Evolutionary conservation across 305 asterid species (phyloP).

Genomic region (Fraxinus baroniana): DNA sequence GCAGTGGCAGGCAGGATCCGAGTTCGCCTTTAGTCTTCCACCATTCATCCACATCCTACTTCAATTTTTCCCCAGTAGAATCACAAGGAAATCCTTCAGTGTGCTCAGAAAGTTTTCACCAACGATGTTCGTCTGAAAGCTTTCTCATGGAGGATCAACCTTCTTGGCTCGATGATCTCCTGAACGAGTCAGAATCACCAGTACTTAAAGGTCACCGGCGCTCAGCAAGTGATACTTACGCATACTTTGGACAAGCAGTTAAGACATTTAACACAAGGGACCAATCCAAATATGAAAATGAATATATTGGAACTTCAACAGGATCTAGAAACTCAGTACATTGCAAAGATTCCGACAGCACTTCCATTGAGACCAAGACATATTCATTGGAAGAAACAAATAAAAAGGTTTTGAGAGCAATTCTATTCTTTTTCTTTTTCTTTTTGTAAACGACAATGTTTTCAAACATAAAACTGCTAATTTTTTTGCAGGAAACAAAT

Average conservation of each 20-base stretch:
- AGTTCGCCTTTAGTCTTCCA: constrained; percentile 25
- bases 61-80: constrained; percentile 16
- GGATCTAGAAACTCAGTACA: constrained; percentile 22
- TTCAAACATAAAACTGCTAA: not conserved
- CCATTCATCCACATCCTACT: constrained; percentile 24
- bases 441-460: not conserved
- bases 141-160: constrained; percentile 58
- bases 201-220: constrained; percentile 49
- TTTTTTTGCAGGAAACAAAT: constrained; percentile 36
- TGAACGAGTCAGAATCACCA: constrained; percentile 40
- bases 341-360: constrained; percentile 23
- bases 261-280: constrained; percentile 29
- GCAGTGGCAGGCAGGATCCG: not conserved
- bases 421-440: not conserved
- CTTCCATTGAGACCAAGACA: constrained; percentile 26
- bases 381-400: constrained; percentile 28
- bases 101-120: constrained; percentile 33
- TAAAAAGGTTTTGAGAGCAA: constrained; percentile 32
- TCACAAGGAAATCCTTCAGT: constrained; percentile 12
- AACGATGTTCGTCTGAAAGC: constrained; percentile 54
- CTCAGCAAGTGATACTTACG: constrained; percentile 56
- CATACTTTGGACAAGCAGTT: constrained; percentile 39
- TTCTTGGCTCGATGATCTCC: constrained; percentile 66
- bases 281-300: constrained; percentile 27
- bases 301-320: constrained; percentile 22